Percentiles rank a stretch among this genome's conserved stretches.
phyloP scores from a whole-genome alignment of 441 rosid species.

The Flueggea neowawraea region DNA sequence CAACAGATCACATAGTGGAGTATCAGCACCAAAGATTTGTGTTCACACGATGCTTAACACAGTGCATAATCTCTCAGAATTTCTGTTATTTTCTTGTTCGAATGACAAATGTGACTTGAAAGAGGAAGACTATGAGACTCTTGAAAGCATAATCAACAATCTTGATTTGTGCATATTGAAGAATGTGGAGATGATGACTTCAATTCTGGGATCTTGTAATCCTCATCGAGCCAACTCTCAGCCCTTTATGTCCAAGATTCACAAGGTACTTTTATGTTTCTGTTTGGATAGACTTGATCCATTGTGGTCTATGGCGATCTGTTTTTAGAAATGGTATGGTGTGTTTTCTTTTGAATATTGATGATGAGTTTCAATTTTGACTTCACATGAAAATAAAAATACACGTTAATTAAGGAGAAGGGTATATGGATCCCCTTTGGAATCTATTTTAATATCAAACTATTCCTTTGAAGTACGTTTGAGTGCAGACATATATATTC shows the following conservation, averaged over 20 bases:
- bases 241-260: slow-evolving; percentile 25
- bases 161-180: slow-evolving; percentile 46
- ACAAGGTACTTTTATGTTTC: slow-evolving; percentile 41
- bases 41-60: slow-evolving; percentile 45
- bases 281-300: too few species aligned
- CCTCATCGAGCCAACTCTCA: slow-evolving; percentile 20
- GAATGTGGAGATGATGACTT: slow-evolving; percentile 25
- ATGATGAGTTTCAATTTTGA: too few species aligned
- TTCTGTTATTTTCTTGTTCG: slow-evolving; percentile 60
- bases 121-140: slow-evolving; percentile 47
- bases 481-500: too few species aligned
- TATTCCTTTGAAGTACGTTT: too few species aligned
- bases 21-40: slow-evolving; percentile 34
- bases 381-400: too few species aligned
- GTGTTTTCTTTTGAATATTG: too few species aligned
- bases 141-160: slow-evolving; percentile 51
- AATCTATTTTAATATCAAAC: too few species aligned
- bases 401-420: too few species aligned
- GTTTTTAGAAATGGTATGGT: too few species aligned
- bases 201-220: slow-evolving; percentile 27
- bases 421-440: too few species aligned
- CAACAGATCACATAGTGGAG: too few species aligned
- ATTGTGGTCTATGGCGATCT: not conserved
- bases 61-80: slow-evolving; percentile 60
- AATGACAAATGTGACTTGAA: slow-evolving; percentile 41